Evolutionary conservation across 257 asterid genomes (phyloP).

Genomic region (Ehretia macrophylla): DNA sequence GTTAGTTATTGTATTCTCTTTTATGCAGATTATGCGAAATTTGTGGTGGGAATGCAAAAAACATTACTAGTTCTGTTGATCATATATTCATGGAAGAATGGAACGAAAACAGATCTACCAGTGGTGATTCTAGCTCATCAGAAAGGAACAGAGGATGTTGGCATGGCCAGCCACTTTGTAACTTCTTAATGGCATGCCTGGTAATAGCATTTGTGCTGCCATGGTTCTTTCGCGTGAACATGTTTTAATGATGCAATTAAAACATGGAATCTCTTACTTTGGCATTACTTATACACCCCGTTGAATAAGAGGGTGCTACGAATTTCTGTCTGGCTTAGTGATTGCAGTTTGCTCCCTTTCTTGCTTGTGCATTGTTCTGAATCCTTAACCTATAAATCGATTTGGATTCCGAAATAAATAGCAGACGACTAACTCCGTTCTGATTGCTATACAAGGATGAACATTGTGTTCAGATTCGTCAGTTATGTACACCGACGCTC

Average conservation of each 20-base stretch:
- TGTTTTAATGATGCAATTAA: constrained; percentile 26
- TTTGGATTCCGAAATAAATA: too few relatives aligned
- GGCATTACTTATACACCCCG: too few relatives aligned
- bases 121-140: constrained; percentile 6
- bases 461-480: too few relatives aligned
- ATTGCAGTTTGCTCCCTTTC: too few relatives aligned
- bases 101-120: constrained; percentile 39
- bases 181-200: constrained; percentile 71
- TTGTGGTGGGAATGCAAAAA: constrained; percentile 60
- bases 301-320: too few relatives aligned
- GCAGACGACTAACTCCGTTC: too few relatives aligned
- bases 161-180: constrained; percentile 61
- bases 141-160: constrained; percentile 45
- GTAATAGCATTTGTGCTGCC: constrained; percentile 69
- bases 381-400: too few relatives aligned
- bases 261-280: too few relatives aligned
- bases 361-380: too few relatives aligned
- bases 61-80: constrained; percentile 43
- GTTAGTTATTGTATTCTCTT: background rate
- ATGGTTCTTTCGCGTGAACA: constrained; percentile 74
- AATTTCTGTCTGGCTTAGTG: too few relatives aligned
- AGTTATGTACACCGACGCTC: too few relatives aligned
- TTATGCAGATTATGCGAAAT: constrained; percentile 72
- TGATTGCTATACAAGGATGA: too few relatives aligned
- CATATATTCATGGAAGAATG: constrained; percentile 60